These are phyloP conservation scores for Auricularia sp. DNA, from an alignment of 768 basidiomycete genomes.

Conservation along the genomic window DNA sequence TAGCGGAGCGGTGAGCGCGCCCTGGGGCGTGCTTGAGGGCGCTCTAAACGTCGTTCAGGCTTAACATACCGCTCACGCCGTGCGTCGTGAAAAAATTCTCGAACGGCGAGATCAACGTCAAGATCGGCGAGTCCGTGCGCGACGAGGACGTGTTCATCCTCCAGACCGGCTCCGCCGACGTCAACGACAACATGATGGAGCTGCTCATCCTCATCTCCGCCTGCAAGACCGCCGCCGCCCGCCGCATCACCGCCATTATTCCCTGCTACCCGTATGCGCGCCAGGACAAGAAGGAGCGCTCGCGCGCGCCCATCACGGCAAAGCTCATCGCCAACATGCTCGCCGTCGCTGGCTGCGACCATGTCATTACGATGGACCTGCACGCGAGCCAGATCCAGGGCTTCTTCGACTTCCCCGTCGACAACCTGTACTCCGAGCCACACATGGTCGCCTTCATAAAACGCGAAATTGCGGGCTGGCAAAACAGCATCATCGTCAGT, in stretches of 20 bases:
- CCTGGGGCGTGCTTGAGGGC: constrained; percentile 25
- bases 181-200: constrained; percentile 97
- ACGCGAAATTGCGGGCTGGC: constrained; percentile 73
- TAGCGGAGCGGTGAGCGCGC: constrained; percentile 91
- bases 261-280: constrained; percentile 96
- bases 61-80: constrained; percentile 78
- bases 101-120: constrained; percentile 91
- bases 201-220: constrained; percentile 97
- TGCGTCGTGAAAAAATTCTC: constrained; percentile 85
- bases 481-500: constrained; percentile 83
- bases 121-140: constrained; percentile 88
- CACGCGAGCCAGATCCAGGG: constrained; percentile 98
- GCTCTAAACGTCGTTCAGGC: constrained; percentile 41
- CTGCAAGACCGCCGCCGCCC: constrained; percentile 91
- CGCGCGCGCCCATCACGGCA: constrained; percentile 91
- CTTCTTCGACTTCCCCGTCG: constrained; percentile 97
- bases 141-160: constrained; percentile 99
- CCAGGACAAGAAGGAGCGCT: constrained; percentile 97
- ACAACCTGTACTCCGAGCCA: constrained; percentile 94
- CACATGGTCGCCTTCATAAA: constrained; percentile 92
- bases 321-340: constrained; percentile 99
- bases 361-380: constrained; percentile 98
- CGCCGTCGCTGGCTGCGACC: constrained; percentile 92
- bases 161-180: constrained; percentile 80
- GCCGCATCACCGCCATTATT: constrained; percentile 93